Evolutionary conservation across 2,329 filamentous ascomycete species (phyloP).

Genomic region (Chaetomiaceae sp.): DNA sequence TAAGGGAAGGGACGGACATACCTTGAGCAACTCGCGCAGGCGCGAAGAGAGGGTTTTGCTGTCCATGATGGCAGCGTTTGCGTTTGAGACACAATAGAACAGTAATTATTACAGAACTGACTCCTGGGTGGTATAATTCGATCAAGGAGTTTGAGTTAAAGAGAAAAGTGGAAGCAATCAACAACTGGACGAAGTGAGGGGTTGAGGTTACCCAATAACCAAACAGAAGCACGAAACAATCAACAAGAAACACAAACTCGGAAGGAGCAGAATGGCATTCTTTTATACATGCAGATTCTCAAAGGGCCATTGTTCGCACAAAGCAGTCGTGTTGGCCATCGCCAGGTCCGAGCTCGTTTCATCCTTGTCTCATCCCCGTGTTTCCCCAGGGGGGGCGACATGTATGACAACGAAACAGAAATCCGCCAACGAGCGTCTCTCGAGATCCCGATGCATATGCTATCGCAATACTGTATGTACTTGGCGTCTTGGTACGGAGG

Average conservation of each 20-base stretch:
- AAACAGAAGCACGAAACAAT: too few relatives aligned
- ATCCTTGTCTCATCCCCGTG: background rate
- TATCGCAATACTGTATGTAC: too few relatives aligned
- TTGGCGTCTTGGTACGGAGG: too few relatives aligned
- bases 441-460: background rate
- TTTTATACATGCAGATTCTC: background rate
- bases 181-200: too few relatives aligned
- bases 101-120: too few relatives aligned
- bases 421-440: background rate
- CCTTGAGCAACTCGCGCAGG: constrained; percentile 31
- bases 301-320: background rate
- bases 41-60: constrained; percentile 29
- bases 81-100: too few relatives aligned
- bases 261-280: background rate
- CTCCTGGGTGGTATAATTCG: too few relatives aligned
- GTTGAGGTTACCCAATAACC: too few relatives aligned
- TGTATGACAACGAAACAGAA: background rate
- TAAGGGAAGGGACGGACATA: constrained; percentile 17
- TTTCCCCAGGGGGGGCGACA: background rate
- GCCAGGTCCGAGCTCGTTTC: constrained; percentile 3
- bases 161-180: too few relatives aligned
- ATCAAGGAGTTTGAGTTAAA: too few relatives aligned
- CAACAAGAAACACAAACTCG: too few relatives aligned
- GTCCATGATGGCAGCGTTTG: constrained; percentile 19
- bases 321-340: background rate